Evolutionary conservation across 2,329 filamentous ascomycete species (phyloP).

Genomic region (Talaromyces sp.): DNA sequence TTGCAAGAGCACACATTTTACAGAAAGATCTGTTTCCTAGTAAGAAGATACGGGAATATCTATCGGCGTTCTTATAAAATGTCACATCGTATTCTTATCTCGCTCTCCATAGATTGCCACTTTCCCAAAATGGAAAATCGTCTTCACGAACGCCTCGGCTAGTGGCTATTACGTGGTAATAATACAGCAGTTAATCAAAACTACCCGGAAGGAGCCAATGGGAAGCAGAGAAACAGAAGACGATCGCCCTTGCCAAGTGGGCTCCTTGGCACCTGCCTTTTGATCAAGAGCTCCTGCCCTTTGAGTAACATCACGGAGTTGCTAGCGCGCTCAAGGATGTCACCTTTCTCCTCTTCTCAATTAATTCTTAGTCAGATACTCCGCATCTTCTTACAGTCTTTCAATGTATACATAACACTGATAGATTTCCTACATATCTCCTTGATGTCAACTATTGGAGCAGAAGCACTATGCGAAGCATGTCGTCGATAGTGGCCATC

Average conservation of each 20-base stretch:
- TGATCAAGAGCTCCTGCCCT: not conserved
- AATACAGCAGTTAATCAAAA: not conserved
- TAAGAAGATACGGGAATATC: not conserved
- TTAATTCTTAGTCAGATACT: not conserved
- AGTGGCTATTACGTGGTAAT: not conserved
- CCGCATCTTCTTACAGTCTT: not conserved
- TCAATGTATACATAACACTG: not conserved
- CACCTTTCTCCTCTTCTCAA: conserved; percentile 4
- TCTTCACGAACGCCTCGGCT: not conserved
- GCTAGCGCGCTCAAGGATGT: not conserved
- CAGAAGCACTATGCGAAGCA: not conserved
- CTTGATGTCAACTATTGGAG: not conserved
- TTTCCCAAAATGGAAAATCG: not conserved
- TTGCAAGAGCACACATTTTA: not conserved
- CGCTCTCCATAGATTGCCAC: not conserved
- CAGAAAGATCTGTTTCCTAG: not conserved
- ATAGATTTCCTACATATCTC: not conserved
- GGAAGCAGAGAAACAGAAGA: not conserved
- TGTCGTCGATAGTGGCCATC: not conserved
- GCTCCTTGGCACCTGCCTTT: not conserved
- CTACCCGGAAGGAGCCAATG: not conserved
- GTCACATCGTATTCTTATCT: not conserved
- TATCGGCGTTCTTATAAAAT: not conserved
- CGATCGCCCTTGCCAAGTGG: conserved; percentile 4
- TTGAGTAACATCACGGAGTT: conserved; percentile 2